phyloP scores from a whole-genome alignment of 345 rosid genomes.

The Aegle marmelos region DNA sequence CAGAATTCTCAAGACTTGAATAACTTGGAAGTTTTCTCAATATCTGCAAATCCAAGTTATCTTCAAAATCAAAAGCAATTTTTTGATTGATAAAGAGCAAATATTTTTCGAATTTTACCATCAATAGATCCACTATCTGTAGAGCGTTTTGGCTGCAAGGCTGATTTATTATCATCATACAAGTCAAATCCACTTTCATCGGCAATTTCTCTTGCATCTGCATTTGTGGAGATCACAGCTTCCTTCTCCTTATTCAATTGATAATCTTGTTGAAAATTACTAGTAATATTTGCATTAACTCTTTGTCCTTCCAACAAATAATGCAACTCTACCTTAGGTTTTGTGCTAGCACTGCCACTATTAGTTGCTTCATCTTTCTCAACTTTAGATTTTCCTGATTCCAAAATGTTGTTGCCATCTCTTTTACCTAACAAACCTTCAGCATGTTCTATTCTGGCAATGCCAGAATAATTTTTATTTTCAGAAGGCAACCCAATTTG shows the following conservation, averaged over 20 bases:
- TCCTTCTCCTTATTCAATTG: slow-evolving; percentile 3
- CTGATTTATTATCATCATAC: slow-evolving; percentile 16
- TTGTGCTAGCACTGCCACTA: neutral
- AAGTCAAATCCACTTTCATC: slow-evolving; percentile 16
- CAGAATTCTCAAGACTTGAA: neutral
- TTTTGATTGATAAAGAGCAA: neutral
- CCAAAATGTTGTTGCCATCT: neutral
- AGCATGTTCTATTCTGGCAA: neutral
- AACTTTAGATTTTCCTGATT: neutral
- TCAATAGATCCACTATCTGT: neutral
- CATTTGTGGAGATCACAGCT: slow-evolving; percentile 9
- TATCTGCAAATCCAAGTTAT: slow-evolving; percentile 13
- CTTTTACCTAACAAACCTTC: neutral
- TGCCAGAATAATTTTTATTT: neutral
- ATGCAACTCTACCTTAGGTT: neutral
- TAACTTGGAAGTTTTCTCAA: slow-evolving; percentile 11
- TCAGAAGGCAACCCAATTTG: slow-evolving; percentile 4
- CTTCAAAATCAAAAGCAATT: neutral
- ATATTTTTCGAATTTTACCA: slow-evolving; percentile 19
- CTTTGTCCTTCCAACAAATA: neutral
- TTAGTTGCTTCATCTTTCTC: neutral
- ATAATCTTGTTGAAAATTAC: neutral
- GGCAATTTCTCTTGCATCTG: slow-evolving; percentile 24
- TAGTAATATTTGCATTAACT: neutral
- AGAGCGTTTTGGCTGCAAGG: slow-evolving; percentile 2